Percentiles rank a stretch among this genome's conserved stretches.
Conservation (phyloP, 768 basidiomycete genomes). For the Termitomyces sp. region DNA sequence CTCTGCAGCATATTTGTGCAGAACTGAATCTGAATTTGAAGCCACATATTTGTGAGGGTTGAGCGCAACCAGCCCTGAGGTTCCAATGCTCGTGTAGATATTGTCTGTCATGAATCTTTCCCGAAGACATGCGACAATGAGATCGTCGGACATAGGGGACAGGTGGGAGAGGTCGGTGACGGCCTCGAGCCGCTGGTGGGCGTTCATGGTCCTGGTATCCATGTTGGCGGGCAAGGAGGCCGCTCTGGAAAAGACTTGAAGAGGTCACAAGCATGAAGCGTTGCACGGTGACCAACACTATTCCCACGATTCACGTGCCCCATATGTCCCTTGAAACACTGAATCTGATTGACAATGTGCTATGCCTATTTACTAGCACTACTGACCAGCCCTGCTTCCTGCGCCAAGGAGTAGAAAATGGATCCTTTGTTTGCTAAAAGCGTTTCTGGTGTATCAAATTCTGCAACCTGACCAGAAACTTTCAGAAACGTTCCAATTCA, state of each 20-base stretch:
- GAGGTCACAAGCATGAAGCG: background rate
- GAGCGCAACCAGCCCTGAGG: slow-evolving; percentile 74
- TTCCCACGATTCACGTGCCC: slow-evolving; percentile 14
- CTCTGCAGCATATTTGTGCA: slow-evolving; percentile 85
- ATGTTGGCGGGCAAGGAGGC: slow-evolving; percentile 17
- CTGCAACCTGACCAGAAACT: slow-evolving; percentile 47
- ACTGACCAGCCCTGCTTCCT: slow-evolving; percentile 55
- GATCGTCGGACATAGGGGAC: slow-evolving; percentile 72
- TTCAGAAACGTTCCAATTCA: background rate
- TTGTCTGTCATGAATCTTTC: slow-evolving; percentile 84
- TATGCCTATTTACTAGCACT: background rate
- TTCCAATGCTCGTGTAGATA: slow-evolving; percentile 74
- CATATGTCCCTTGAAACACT: background rate
- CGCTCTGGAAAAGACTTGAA: slow-evolving; percentile 2
- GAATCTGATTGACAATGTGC: background rate
- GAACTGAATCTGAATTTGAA: slow-evolving; percentile 76
- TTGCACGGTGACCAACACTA: slow-evolving; percentile 12
- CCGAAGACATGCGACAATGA: slow-evolving; percentile 79
- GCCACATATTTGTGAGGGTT: slow-evolving; percentile 92
- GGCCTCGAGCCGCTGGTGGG: slow-evolving; percentile 70
- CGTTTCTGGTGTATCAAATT: slow-evolving; percentile 69
- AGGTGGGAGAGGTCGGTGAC: slow-evolving; percentile 68
- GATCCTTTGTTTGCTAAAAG: slow-evolving; percentile 58
- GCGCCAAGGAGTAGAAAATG: slow-evolving; percentile 60
- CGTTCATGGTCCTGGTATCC: slow-evolving; percentile 35